phyloP scores from a whole-genome alignment of 2,329 filamentous ascomycete species.

The Rutstroemia sp. region DNA sequence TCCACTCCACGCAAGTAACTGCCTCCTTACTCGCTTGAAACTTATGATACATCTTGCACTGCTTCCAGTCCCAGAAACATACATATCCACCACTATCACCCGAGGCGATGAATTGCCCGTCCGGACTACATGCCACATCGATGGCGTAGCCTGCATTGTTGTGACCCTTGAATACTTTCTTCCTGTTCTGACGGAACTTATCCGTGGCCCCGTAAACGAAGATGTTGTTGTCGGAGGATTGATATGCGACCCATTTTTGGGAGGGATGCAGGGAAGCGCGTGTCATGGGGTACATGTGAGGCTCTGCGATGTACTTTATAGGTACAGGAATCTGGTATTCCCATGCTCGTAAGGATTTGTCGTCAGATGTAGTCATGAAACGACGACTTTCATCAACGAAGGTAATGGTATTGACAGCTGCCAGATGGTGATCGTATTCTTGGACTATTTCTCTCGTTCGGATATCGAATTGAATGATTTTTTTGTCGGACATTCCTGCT shows the following conservation, averaged over 20 bases:
- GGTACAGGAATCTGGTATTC: slow-evolving; percentile 98
- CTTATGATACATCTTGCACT: slow-evolving; percentile 98
- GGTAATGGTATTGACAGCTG: slow-evolving; percentile 95
- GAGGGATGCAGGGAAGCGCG: slow-evolving; percentile 77
- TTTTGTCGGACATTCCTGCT: slow-evolving; percentile 97
- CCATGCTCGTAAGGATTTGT: slow-evolving; percentile 94
- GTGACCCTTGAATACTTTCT: slow-evolving; percentile 93
- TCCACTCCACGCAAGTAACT: slow-evolving; percentile 86
- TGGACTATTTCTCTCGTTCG: slow-evolving; percentile 76
- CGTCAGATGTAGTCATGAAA: slow-evolving; percentile 97
- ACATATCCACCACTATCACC: slow-evolving; percentile 86
- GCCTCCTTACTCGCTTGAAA: slow-evolving; percentile 76
- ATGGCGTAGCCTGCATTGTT: slow-evolving; percentile 93
- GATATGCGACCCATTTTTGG: slow-evolving; percentile 91
- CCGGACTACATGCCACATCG: slow-evolving; percentile 79
- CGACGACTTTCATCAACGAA: slow-evolving; percentile 92
- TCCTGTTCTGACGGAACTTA: slow-evolving; percentile 94
- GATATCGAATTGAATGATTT: slow-evolving; percentile 95
- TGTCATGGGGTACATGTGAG: slow-evolving; percentile 96
- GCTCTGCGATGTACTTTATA: slow-evolving; percentile 96
- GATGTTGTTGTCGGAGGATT: slow-evolving; percentile 92
- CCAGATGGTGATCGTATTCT: slow-evolving; percentile 96
- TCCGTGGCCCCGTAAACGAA: slow-evolving; percentile 91
- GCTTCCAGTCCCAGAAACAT: slow-evolving; percentile 99
- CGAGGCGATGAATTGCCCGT: slow-evolving; percentile 82